phyloP scores from a whole-genome alignment of 192 early-diverging fungal genomes.

The Coemansia sp. region DNA sequence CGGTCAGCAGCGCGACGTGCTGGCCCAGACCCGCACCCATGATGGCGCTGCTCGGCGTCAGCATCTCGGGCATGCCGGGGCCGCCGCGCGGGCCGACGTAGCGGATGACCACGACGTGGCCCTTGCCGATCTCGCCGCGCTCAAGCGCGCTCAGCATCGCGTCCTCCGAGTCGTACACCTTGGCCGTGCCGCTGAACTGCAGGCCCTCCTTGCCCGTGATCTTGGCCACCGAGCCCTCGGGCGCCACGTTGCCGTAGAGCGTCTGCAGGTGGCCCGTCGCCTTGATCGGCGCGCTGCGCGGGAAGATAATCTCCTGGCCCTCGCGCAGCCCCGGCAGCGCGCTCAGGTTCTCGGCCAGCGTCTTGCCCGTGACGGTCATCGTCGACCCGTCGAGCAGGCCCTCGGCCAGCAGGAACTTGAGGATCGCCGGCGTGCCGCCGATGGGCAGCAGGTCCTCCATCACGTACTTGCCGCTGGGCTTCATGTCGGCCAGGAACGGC shows the following conservation, averaged over 20 bases:
- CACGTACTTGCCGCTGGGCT: constrained; percentile 97
- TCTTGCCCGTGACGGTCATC: constrained; percentile 97
- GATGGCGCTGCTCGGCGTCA: constrained; percentile 95
- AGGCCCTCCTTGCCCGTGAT: constrained; percentile 99
- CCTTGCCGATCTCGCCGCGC: constrained; percentile 83
- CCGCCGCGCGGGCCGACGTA: constrained; percentile 99
- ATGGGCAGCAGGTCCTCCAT: constrained; percentile 94
- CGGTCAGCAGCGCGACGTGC: constrained; percentile 95
- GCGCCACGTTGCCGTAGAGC: constrained; percentile 90
- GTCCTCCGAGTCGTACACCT: constrained; percentile 90
- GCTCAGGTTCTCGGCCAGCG: constrained; percentile 89
- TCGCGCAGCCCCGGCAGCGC: constrained; percentile 67
- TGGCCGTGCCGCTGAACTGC: constrained; percentile 80
- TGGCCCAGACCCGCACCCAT: constrained; percentile 99
- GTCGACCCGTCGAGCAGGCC: constrained; percentile 83
- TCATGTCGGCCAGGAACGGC: constrained; percentile 97
- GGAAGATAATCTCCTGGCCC: constrained; percentile 84
- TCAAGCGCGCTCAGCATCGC: constrained; percentile 90
- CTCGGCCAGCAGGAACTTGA: constrained; percentile 90
- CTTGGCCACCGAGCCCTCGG: constrained; percentile 96
- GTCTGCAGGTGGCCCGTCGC: constrained; percentile 92
- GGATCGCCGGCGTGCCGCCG: constrained; percentile 92
- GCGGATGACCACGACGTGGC: constrained; percentile 90
- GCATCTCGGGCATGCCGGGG: constrained; percentile 99
- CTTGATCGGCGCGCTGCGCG: constrained; percentile 88